Evolutionary conservation across 2,329 filamentous ascomycete species (phyloP), one percentile per base, ranked within the genome.

Genomic region (Atkinsonella hypoxylon): DNA sequence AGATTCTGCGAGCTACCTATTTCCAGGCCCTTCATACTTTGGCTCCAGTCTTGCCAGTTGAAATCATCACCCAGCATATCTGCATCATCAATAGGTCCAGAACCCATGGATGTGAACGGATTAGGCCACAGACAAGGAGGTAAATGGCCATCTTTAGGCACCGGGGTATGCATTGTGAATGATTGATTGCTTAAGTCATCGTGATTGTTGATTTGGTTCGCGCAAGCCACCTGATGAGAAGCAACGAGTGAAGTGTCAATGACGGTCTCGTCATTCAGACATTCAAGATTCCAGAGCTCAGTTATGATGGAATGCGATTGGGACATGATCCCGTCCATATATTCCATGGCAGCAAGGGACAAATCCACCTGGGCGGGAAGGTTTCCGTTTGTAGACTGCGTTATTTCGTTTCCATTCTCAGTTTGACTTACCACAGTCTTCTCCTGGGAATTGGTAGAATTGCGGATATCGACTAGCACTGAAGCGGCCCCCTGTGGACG

Each of bases 31-130:
- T 63, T 64, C 42, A 72, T 64, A 54, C 59, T 70, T 50, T 71
- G 66, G 51, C 69, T 70, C 70, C 73, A 76, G 50, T 69, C 68
- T 46, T 74, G 69, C 73, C 73, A 76, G 54, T 75, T 67, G 52
- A 75, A 75, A 7, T 69, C 65, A 2, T 66, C 64, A 2, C 71
- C 70, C 52, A 68, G 57, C 58, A 70, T 67, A 36, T 70, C 70
- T 42, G 65, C 57, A 22, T 70, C 64, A 45, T 68, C 66, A 7
- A 54, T 41, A 26, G 56, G 48, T 17, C 60, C 59, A 32, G 63
- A 54, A 43, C 64, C 63, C 49, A 60, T 57, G 3, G 56, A 53
- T 15, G 62, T 59, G 47, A 65, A 67, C 2, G 59, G 56, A 20
- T 65, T 62, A 3, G 65, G 55, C 73, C 73, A 76, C 5, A 73